These are phyloP conservation scores for Nakaseomyces delphensis DNA, from an alignment of 1,139 yeast species.

Conservation along the genomic window DNA sequence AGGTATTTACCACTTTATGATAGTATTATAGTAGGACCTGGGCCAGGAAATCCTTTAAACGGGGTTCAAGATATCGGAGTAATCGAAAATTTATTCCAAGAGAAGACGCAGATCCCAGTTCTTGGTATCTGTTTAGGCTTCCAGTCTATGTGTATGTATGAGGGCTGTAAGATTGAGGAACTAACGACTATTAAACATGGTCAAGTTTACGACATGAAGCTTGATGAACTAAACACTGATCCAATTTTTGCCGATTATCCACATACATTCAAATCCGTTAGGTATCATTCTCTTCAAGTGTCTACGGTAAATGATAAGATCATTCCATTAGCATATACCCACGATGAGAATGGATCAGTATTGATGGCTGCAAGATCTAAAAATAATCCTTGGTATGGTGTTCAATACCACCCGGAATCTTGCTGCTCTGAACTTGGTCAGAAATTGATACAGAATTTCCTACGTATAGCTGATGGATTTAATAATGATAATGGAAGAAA, in stretches of 20 bases:
- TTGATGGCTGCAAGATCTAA: constrained; percentile 74
- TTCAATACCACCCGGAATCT: constrained; percentile 96
- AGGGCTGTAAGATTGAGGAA: constrained; percentile 49
- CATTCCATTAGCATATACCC: constrained; percentile 50
- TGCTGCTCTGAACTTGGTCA: constrained; percentile 70
- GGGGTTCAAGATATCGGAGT: constrained; percentile 61
- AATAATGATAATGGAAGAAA: constrained; percentile 29
- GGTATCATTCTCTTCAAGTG: constrained; percentile 84
- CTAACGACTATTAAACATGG: constrained; percentile 72
- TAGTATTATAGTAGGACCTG: constrained; percentile 87
- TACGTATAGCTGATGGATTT: constrained; percentile 41
- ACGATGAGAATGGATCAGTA: constrained; percentile 34
- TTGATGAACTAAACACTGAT: constrained; percentile 31
- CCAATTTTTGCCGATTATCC: constrained; percentile 37
- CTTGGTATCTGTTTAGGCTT: constrained; percentile 92
- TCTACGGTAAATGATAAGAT: constrained; percentile 25
- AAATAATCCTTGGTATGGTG: constrained; percentile 70
- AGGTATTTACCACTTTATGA: constrained; percentile 44
- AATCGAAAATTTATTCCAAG: constrained; percentile 37
- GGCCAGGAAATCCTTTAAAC: constrained; percentile 83
- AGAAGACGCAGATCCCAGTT: constrained; percentile 45
- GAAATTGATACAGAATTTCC: constrained; percentile 52
- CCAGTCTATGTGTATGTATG: constrained; percentile 67
- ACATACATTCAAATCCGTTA: constrained; percentile 50
- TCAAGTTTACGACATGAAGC: constrained; percentile 47